phyloP scores from a whole-genome alignment of 352 stramenopile genomes.

The Phytophthora sojae region DNA sequence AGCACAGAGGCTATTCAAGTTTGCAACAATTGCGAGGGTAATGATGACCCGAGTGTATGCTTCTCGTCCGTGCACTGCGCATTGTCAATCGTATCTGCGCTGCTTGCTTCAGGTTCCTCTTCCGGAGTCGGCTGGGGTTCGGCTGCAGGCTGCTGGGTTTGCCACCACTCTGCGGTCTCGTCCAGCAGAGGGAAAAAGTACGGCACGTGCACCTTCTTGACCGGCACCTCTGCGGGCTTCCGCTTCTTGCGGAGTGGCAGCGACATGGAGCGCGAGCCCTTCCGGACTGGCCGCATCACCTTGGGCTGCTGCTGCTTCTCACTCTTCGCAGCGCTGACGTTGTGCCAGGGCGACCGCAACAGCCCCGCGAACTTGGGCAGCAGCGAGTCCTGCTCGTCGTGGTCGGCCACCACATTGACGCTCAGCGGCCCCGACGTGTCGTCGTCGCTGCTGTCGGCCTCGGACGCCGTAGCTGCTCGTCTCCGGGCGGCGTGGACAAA shows the following conservation, averaged over 20 bases:
- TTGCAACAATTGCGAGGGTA: not conserved
- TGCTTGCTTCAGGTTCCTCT: slow-evolving; percentile 27
- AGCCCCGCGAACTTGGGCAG: slow-evolving; percentile 29
- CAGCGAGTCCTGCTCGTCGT: slow-evolving; percentile 37
- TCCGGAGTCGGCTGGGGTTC: slow-evolving; percentile 18
- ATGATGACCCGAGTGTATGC: not conserved
- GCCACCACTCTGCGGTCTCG: slow-evolving; percentile 66
- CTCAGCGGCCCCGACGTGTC: slow-evolving; percentile 25
- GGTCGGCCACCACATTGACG: slow-evolving; percentile 28
- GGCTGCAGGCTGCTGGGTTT: slow-evolving; percentile 23
- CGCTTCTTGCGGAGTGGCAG: slow-evolving; percentile 29
- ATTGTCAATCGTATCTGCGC: not conserved
- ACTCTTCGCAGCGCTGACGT: slow-evolving; percentile 3
- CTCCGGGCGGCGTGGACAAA: slow-evolving; percentile 8
- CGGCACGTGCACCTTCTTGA: slow-evolving; percentile 61
- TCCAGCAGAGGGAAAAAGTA: slow-evolving; percentile 73
- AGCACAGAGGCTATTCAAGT: not conserved
- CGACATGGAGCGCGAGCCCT: slow-evolving; percentile 22
- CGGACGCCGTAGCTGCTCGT: not conserved
- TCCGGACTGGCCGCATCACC: slow-evolving; percentile 26
- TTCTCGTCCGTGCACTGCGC: not conserved
- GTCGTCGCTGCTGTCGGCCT: slow-evolving; percentile 37
- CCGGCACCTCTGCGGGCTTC: slow-evolving; percentile 19
- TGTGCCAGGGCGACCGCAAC: slow-evolving; percentile 32
- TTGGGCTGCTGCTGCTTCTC: slow-evolving; percentile 15